Evolutionary conservation across 2,329 filamentous ascomycete genomes (phyloP).

Genomic region (Blastomyces parvus): DNA sequence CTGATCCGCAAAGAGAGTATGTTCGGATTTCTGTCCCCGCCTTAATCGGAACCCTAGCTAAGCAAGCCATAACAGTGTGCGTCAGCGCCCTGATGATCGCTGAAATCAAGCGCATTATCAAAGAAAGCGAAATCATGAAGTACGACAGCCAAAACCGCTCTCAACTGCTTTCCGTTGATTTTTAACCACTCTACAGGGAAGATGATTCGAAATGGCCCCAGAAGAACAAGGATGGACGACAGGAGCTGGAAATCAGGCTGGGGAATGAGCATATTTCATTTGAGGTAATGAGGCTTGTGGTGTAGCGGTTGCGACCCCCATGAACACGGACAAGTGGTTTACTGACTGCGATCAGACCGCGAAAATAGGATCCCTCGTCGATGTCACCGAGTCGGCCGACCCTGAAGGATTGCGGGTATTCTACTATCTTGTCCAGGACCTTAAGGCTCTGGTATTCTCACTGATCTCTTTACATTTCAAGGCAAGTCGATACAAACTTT

Average conservation of each 20-base stretch:
- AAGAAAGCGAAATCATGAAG: constrained; percentile 96
- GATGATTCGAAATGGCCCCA: constrained; percentile 97
- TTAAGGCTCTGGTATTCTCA: constrained; percentile 94
- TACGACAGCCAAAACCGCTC: constrained; percentile 34
- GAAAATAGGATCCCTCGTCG: constrained; percentile 93
- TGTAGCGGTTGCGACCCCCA: background rate
- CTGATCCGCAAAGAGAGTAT: constrained; percentile 98
- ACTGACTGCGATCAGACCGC: constrained; percentile 57
- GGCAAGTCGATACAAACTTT: constrained; percentile 35
- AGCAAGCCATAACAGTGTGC: constrained; percentile 58
- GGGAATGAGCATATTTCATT: constrained; percentile 97
- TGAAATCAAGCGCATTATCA: constrained; percentile 96
- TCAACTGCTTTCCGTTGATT: background rate
- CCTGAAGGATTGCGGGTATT: constrained; percentile 94
- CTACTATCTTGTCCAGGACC: constrained; percentile 95
- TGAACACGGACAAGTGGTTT: background rate
- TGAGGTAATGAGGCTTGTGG: constrained; percentile 51
- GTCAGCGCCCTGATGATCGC: constrained; percentile 83
- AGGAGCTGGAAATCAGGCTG: constrained; percentile 89
- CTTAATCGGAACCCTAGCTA: constrained; percentile 13
- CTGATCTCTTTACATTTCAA: constrained; percentile 97
- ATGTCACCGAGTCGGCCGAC: constrained; percentile 91
- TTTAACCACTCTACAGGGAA: constrained; percentile 53
- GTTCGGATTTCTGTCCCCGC: constrained; percentile 28
- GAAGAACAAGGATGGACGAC: constrained; percentile 97